Conservation (phyloP, 192 early-diverging fungal species). For the Backusella tuberculispora region DNA sequence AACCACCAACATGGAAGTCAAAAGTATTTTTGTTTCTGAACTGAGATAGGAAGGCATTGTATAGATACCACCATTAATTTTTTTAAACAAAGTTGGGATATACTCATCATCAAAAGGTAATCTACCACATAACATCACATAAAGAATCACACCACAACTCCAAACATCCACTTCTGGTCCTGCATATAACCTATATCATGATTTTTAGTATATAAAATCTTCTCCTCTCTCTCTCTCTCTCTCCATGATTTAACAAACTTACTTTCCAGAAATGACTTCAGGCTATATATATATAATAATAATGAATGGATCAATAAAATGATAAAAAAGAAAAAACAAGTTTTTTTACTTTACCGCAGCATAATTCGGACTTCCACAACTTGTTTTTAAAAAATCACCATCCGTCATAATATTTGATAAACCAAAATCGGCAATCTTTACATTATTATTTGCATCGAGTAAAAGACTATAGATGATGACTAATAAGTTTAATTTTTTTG, state of each 20-base stretch:
- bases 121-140: constrained; percentile 25
- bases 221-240: no score
- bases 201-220: neutral
- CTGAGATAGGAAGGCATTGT: constrained; percentile 88
- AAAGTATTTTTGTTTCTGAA: constrained; percentile 76
- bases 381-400: constrained; percentile 85
- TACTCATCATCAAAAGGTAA: constrained; percentile 93
- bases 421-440: constrained; percentile 99
- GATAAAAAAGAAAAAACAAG: neutral
- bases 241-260: no score
- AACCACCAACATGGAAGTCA: constrained; percentile 92
- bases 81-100: constrained; percentile 86
- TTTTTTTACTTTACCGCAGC: constrained; percentile 56
- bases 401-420: constrained; percentile 92
- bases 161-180: constrained; percentile 98
- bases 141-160: constrained; percentile 86
- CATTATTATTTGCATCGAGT: constrained; percentile 87
- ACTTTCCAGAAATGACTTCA: constrained; percentile 85
- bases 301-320: neutral
- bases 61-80: constrained; percentile 96
- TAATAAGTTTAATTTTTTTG: neutral
- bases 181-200: constrained; percentile 63
- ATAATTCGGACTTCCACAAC: constrained; percentile 86
- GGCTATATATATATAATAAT: constrained; percentile 44
- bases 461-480: constrained; percentile 66